Evolutionary conservation across 2,329 filamentous ascomycete genomes (phyloP).

Genomic region (Amylocarpus encephaloides): DNA sequence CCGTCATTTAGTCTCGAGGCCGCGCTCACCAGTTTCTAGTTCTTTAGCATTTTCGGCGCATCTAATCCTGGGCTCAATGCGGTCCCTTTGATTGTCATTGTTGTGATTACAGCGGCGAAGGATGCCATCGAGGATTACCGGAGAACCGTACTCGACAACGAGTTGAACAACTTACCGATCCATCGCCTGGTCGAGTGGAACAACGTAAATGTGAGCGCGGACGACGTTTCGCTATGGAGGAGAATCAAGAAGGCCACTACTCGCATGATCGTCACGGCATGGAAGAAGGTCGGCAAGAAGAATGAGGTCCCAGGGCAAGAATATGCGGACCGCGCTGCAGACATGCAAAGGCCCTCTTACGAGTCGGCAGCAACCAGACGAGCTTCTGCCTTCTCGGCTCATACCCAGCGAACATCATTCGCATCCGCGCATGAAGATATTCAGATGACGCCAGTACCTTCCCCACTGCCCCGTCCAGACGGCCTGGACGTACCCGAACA

Average conservation of each 20-base stretch:
- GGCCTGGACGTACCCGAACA: constrained; percentile 27
- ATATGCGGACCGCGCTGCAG: constrained; percentile 19
- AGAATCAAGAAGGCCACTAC: constrained; percentile 80
- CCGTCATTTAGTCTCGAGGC: background rate
- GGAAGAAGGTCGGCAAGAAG: constrained; percentile 44
- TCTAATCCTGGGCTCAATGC: constrained; percentile 84
- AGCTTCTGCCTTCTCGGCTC: constrained; percentile 22
- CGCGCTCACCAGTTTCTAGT: constrained; percentile 47
- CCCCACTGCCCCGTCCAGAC: constrained; percentile 54
- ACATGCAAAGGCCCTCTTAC: constrained; percentile 44
- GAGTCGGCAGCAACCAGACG: constrained; percentile 45
- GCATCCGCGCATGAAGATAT: constrained; percentile 63
- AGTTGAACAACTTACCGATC: constrained; percentile 92
- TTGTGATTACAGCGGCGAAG: constrained; percentile 82
- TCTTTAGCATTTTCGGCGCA: constrained; percentile 93
- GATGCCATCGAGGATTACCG: constrained; percentile 95
- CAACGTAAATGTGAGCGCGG: constrained; percentile 88
- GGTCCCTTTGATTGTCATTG: constrained; percentile 87
- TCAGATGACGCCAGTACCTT: constrained; percentile 92
- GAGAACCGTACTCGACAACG: constrained; percentile 81
- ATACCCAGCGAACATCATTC: constrained; percentile 41
- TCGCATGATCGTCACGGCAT: constrained; percentile 28
- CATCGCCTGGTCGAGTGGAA: constrained; percentile 83
- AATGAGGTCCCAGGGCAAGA: constrained; percentile 35
- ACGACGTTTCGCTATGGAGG: constrained; percentile 81